Evolutionary conservation across 768 basidiomycete genomes (phyloP).

Genomic region (Lyophyllum atratum): DNA sequence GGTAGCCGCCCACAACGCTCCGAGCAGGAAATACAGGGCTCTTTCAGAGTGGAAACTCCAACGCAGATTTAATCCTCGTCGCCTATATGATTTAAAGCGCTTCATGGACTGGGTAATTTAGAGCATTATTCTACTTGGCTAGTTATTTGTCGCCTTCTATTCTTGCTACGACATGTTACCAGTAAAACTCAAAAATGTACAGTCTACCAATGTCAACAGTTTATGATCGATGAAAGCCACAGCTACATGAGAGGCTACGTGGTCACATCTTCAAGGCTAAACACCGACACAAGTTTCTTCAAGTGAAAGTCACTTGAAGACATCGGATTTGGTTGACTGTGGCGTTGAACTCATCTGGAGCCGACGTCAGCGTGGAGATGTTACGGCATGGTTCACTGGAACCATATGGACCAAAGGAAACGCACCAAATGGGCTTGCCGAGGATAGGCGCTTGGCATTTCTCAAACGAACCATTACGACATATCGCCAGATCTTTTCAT

Average conservation of each 20-base stretch:
- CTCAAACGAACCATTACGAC: not conserved
- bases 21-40: constrained; percentile 9
- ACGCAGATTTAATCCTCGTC: not conserved
- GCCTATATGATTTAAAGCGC: not conserved
- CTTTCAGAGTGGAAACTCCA: constrained; percentile 12
- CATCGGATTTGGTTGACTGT: not conserved
- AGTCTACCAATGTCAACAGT: no score
- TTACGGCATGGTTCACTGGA: not conserved
- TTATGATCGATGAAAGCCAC: no score
- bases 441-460: not conserved
- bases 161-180: not conserved
- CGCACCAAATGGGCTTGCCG: not conserved
- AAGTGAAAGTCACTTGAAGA: no score
- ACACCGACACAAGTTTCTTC: no score
- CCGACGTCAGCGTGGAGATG: not conserved
- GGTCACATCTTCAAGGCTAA: no score
- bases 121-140: not conserved
- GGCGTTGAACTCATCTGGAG: not conserved
- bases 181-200: no score
- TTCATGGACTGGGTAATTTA: not conserved
- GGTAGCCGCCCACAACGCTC: constrained; percentile 17
- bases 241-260: no score
- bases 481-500: not conserved
- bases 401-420: not conserved
- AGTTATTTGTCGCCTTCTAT: not conserved